Conservation (phyloP, 2,329 filamentous ascomycete species). For the Arthrobotrys megalospora region DNA sequence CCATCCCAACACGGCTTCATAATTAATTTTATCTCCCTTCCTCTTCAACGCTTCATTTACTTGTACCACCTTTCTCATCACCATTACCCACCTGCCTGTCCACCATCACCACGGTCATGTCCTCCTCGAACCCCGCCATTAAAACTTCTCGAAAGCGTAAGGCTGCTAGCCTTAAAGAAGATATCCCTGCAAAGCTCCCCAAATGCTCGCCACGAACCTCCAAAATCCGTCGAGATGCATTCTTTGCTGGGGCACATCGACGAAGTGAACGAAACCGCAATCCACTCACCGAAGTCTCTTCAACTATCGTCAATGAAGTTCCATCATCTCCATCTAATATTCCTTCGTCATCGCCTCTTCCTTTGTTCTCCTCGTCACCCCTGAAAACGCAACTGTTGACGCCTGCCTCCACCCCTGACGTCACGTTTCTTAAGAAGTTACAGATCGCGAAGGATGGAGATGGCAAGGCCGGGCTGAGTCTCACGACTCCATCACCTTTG, state of each 20-base stretch:
- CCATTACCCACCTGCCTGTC: neutral
- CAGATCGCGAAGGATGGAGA: constrained; percentile 39
- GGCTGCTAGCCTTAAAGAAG: constrained; percentile 47
- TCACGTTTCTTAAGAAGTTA: constrained; percentile 58
- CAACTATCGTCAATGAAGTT: constrained; percentile 47
- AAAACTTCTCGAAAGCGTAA: constrained; percentile 46
- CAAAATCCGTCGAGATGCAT: constrained; percentile 56
- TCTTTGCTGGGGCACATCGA: constrained; percentile 56
- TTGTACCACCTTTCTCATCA: neutral
- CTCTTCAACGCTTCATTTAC: neutral
- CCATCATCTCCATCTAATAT: constrained; percentile 34
- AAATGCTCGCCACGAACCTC: constrained; percentile 58
- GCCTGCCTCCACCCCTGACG: constrained; percentile 53
- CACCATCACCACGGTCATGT: constrained; percentile 6
- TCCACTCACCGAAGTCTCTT: constrained; percentile 49
- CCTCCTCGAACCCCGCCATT: constrained; percentile 3
- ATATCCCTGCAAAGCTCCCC: constrained; percentile 51
- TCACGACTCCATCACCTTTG: constrained; percentile 29
- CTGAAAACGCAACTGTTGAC: constrained; percentile 52
- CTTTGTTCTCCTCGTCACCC: constrained; percentile 54
- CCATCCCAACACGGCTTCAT: constrained; percentile 57
- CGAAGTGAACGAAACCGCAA: constrained; percentile 38
- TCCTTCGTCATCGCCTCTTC: constrained; percentile 38
- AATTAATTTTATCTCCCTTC: constrained; percentile 42
- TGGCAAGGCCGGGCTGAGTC: constrained; percentile 13